Conservation (phyloP, 1,284 basidiomycete genomes). For the Trichosporon sp. region DNA sequence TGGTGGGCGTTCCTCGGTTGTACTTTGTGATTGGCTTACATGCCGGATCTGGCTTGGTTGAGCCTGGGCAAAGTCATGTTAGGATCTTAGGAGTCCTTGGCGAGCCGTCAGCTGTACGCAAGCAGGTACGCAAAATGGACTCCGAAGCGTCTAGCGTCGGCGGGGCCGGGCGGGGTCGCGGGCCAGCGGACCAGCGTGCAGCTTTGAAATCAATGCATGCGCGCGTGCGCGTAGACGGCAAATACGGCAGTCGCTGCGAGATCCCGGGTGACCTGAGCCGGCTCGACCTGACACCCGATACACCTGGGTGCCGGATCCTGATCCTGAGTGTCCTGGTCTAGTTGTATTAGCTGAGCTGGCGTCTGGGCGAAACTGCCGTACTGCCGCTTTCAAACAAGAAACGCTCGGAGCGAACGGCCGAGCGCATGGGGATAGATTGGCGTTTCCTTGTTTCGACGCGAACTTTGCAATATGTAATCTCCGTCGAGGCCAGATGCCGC, state of each 20-base stretch:
- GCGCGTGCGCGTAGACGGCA: background rate
- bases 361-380: background rate
- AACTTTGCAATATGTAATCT: background rate
- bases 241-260: background rate
- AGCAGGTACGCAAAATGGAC: background rate
- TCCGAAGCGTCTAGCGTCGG: background rate
- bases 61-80: background rate
- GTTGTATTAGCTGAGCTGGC: background rate
- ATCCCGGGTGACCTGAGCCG: background rate
- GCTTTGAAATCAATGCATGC: background rate
- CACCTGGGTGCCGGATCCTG: background rate
- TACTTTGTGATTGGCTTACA: background rate
- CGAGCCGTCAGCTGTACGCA: background rate
- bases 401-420: background rate
- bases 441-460: background rate
- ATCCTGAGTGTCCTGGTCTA: background rate
- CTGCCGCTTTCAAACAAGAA: background rate
- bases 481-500: background rate
- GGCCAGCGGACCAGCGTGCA: background rate
- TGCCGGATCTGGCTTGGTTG: background rate
- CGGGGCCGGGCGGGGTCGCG: background rate
- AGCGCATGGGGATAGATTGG: background rate
- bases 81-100: background rate
- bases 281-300: background rate
- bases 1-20: background rate